Percentiles rank a stretch among this genome's conserved stretches.
Evolutionary conservation across 2,329 filamentous ascomycete genomes (phyloP).

Genomic region (Venturia oleaginea): DNA sequence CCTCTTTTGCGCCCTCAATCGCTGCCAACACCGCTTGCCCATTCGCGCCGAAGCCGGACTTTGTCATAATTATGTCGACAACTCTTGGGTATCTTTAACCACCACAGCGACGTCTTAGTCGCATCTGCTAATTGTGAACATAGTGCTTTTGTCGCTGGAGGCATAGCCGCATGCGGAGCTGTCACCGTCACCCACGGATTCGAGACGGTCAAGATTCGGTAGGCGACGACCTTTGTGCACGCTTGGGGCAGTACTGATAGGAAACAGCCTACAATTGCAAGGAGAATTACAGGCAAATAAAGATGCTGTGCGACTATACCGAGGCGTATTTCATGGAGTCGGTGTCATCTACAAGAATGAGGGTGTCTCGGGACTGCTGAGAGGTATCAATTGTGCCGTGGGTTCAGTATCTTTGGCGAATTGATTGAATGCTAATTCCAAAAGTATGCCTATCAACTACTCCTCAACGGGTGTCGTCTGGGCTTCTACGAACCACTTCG

Average conservation of each 20-base stretch:
- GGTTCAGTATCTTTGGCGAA: conserved; percentile 15
- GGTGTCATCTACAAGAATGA: conserved; percentile 86
- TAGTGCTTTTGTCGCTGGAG: conserved; percentile 87
- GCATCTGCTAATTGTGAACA: conserved; percentile 14
- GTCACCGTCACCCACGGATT: conserved; percentile 97
- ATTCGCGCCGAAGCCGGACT: conserved; percentile 4
- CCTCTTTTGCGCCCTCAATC: neutral
- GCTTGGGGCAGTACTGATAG: neutral
- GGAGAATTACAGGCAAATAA: conserved; percentile 86
- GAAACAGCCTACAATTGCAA: conserved; percentile 76
- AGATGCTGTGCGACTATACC: conserved; percentile 80
- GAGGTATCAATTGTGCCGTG: conserved; percentile 78
- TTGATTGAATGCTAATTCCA: neutral
- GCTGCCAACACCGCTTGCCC: neutral
- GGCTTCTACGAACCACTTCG: conserved; percentile 97
- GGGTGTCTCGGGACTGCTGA: conserved; percentile 73
- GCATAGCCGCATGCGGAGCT: conserved; percentile 92
- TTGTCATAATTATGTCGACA: conserved; percentile 7
- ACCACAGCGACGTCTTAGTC: neutral
- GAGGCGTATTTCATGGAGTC: conserved; percentile 83
- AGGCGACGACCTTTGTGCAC: conserved; percentile 23
- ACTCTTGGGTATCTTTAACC: conserved; percentile 1
- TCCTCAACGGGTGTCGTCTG: conserved; percentile 90
- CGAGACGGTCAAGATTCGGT: conserved; percentile 98
- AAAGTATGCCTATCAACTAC: conserved; percentile 86